Conservation (phyloP, 768 basidiomycete species). For the Nevesoporus exiguus region DNA sequence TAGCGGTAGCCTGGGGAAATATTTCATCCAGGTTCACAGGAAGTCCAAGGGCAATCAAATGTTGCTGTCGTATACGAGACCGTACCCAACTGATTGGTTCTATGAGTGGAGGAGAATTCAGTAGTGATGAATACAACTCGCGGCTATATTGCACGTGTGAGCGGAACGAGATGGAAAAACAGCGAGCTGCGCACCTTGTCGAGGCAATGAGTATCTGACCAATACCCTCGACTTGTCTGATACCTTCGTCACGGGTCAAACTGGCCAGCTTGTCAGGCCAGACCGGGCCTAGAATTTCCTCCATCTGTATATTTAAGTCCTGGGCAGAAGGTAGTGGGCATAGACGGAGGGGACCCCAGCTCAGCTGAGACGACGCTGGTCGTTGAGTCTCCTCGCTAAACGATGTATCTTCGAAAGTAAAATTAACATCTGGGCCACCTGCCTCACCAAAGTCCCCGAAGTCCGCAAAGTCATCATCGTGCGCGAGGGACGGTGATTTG, state of each 20-base stretch:
- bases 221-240: constrained; percentile 78
- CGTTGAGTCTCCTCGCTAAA: constrained; percentile 12
- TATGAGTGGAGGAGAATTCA: constrained; percentile 68
- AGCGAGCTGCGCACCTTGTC: constrained; percentile 53
- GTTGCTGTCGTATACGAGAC: constrained; percentile 85
- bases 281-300: constrained; percentile 61
- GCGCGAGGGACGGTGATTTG: constrained; percentile 36
- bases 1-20: constrained; percentile 60
- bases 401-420: constrained; percentile 35
- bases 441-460: constrained; percentile 85
- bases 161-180: constrained; percentile 22
- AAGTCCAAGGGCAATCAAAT: constrained; percentile 87
- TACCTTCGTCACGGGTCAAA: constrained; percentile 62
- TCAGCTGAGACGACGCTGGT: constrained; percentile 41
- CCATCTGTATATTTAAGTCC: constrained; percentile 58
- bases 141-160: constrained; percentile 50
- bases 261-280: constrained; percentile 55
- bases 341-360: constrained; percentile 62
- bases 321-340: constrained; percentile 59
- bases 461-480: constrained; percentile 80
- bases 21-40: constrained; percentile 96
- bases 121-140: constrained; percentile 66
- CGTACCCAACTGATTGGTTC: constrained; percentile 94
- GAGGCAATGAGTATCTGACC: constrained; percentile 73
- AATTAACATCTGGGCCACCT: constrained; percentile 36